phyloP scores from a whole-genome alignment of 805 yeast species.

The Candida ponderosae region DNA sequence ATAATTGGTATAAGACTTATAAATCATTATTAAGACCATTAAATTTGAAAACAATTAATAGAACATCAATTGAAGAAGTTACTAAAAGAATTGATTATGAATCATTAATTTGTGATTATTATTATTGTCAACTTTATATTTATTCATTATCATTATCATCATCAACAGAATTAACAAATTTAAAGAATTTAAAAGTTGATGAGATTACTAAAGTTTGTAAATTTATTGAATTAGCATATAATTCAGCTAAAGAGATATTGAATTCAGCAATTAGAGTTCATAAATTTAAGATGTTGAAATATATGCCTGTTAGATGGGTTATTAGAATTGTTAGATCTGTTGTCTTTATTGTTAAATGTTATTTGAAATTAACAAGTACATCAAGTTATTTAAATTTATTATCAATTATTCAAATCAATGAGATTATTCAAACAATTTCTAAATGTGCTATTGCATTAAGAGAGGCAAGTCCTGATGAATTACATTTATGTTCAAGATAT shows the following conservation, averaged over 20 bases:
- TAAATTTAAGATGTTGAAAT: conserved; percentile 51
- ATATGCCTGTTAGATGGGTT: conserved; percentile 91
- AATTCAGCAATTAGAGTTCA: conserved; percentile 66
- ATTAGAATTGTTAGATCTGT: conserved; percentile 81
- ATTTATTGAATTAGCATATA: conserved; percentile 75
- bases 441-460: conserved; percentile 65
- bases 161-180: conserved; percentile 4
- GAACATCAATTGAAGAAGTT: conserved; percentile 24
- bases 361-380: conserved; percentile 48
- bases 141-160: conserved; percentile 67
- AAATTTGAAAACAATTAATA: conserved; percentile 26
- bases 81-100: conserved; percentile 48
- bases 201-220: conserved; percentile 67
- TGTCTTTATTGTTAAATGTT: conserved; percentile 84
- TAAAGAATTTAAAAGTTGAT: conserved; percentile 42
- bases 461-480: conserved; percentile 84
- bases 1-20: conserved; percentile 69
- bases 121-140: conserved; percentile 77
- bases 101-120: conserved; percentile 70
- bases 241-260: conserved; percentile 75
- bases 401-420: conserved; percentile 63
- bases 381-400: conserved; percentile 43
- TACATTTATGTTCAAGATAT: conserved; percentile 76
- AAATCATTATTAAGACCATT: conserved; percentile 44
- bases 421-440: conserved; percentile 58